Conservation (phyloP, 805 yeast genomes). For the Wickerhamomyces silvicola region DNA sequence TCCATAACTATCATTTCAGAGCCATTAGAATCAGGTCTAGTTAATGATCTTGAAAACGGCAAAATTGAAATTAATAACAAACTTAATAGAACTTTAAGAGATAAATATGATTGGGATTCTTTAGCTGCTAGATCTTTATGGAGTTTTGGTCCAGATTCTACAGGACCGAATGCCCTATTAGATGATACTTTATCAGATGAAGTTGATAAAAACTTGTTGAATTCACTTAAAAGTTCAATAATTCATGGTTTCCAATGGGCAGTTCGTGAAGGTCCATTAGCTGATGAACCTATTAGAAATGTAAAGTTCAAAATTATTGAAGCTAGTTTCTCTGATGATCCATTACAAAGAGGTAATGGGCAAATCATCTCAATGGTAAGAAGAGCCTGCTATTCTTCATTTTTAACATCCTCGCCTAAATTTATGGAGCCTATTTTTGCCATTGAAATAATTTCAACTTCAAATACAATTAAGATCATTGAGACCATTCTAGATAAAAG, state of each 20-base stretch:
- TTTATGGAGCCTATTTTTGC: conserved; percentile 77
- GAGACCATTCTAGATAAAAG: conserved; percentile 49
- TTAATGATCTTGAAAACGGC: conserved; percentile 49
- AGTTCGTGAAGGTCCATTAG: conserved; percentile 81
- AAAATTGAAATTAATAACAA: conserved; percentile 31
- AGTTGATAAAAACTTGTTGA: conserved; percentile 48
- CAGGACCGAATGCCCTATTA: conserved; percentile 43
- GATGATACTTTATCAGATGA: conserved; percentile 77
- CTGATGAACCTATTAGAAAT: conserved; percentile 73
- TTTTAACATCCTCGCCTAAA: conserved; percentile 71
- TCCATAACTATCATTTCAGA: conserved; percentile 69
- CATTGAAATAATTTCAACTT: conserved; percentile 50
- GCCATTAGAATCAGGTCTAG: conserved; percentile 55
- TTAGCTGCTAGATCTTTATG: conserved; percentile 77
- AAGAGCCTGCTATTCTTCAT: conserved; percentile 77
- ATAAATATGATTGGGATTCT: conserved; percentile 71
- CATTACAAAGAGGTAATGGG: conserved; percentile 46
- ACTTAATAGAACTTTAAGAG: conserved; percentile 49
- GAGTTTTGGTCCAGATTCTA: conserved; percentile 61
- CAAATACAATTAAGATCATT: conserved; percentile 41
- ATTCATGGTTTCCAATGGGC: conserved; percentile 82
- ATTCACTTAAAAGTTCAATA: conserved; percentile 45
- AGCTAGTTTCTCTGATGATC: conserved; percentile 42
- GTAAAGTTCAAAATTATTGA: conserved; percentile 68
- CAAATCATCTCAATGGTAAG: conserved; percentile 80